These are phyloP conservation scores for Stereum hirsutum DNA, from an alignment of 1,284 basidiomycete species.

Conservation along the genomic window DNA sequence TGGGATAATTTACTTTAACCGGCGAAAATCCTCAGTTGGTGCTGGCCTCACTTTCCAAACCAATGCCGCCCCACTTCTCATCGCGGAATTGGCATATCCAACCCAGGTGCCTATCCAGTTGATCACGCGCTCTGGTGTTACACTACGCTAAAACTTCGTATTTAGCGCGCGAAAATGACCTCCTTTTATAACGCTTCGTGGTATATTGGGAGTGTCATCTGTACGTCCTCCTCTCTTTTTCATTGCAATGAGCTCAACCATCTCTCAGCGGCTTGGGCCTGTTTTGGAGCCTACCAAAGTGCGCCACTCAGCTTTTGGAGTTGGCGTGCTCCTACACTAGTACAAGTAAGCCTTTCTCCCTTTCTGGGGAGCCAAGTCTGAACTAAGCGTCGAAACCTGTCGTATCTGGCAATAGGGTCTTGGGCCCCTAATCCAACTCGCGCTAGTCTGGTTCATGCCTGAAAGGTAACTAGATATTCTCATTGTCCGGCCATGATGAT, in stretches of 20 bases:
- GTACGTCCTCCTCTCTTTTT: conserved; percentile 26
- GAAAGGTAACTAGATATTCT: background rate
- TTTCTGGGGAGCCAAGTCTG: too few relatives aligned
- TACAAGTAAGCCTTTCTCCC: too few relatives aligned
- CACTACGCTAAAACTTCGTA: conserved; percentile 1
- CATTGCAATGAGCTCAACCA: conserved; percentile 6
- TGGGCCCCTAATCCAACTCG: conserved; percentile 53
- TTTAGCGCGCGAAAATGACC: conserved; percentile 48
- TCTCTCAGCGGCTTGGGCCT: conserved; percentile 35
- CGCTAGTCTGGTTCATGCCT: conserved; percentile 34
- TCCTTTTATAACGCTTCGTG: conserved; percentile 55
- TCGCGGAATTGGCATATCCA: conserved; percentile 66
- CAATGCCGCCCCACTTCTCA: conserved; percentile 54
- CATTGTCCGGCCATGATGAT: conserved; percentile 35
- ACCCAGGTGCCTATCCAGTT: conserved; percentile 40
- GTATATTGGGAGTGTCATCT: conserved; percentile 56
- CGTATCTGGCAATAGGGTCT: too few relatives aligned
- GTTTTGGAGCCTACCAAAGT: conserved; percentile 42
- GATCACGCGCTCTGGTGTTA: background rate
- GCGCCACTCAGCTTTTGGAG: conserved; percentile 45
- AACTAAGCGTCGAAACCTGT: too few relatives aligned
- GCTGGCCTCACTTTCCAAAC: conserved; percentile 54
- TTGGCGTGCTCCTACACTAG: conserved; percentile 58
- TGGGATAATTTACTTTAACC: conserved; percentile 6
- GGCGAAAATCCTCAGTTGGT: conserved; percentile 34